phyloP scores from a whole-genome alignment of 352 stramenopile species.

The Globisporangium uncinulatum region DNA sequence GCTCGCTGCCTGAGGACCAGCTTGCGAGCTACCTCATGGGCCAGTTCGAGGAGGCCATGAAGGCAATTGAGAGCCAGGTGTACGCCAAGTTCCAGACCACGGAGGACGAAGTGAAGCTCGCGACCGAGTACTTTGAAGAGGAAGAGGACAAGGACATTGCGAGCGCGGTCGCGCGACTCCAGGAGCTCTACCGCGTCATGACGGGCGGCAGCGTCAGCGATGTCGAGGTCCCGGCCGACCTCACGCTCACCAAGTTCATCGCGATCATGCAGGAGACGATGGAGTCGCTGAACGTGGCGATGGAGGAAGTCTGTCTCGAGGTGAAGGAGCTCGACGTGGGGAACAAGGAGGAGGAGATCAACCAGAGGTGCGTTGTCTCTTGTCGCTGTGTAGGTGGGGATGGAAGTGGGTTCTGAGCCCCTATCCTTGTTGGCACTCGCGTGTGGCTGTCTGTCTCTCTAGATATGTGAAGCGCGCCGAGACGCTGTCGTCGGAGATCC shows the following conservation, averaged over 20 bases:
- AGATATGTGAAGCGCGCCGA: conserved; percentile 87
- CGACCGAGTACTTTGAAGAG: conserved; percentile 86
- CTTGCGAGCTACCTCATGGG: conserved; percentile 86
- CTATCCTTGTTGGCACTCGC: too few relatives aligned
- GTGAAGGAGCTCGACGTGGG: conserved; percentile 84
- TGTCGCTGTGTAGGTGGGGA: not conserved
- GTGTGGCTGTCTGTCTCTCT: not conserved
- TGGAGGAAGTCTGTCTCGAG: conserved; percentile 86
- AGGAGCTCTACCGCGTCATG: conserved; percentile 87
- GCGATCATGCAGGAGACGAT: conserved; percentile 89
- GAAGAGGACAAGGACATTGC: conserved; percentile 84
- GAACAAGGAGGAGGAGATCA: conserved; percentile 88
- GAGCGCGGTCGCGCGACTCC: conserved; percentile 78
- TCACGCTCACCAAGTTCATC: conserved; percentile 86
- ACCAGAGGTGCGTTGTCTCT: conserved; percentile 41
- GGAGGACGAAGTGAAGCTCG: conserved; percentile 82
- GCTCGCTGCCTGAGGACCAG: conserved; percentile 76
- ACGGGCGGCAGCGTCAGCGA: conserved; percentile 76
- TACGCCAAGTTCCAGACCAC: conserved; percentile 88
- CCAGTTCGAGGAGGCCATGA: conserved; percentile 89
- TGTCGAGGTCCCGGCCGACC: conserved; percentile 73
- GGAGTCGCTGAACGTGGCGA: conserved; percentile 86
- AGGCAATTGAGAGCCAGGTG: conserved; percentile 84
- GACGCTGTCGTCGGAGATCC: conserved; percentile 78
- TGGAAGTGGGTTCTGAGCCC: not conserved